Percentiles rank a stretch among this genome's conserved stretches.
Conservation (phyloP, 2,329 filamentous ascomycete genomes). For the Helicocarpus griseus region DNA sequence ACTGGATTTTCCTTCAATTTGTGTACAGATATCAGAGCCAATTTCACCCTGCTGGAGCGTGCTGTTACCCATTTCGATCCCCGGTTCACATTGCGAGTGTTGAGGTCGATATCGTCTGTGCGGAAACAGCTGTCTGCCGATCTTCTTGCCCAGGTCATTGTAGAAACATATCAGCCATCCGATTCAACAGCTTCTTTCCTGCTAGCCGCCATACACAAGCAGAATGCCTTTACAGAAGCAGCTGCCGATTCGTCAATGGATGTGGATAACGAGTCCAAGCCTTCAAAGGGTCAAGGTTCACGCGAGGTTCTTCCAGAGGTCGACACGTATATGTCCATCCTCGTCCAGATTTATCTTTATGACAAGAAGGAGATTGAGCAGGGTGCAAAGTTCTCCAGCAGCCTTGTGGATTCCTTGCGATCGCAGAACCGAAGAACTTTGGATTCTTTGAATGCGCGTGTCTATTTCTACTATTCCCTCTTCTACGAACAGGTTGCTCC, state of each 20-base stretch:
- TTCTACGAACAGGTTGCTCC: constrained; percentile 89
- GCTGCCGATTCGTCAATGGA: constrained; percentile 59
- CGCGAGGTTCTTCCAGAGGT: constrained; percentile 80
- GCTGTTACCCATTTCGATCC: constrained; percentile 90
- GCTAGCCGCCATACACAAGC: constrained; percentile 58
- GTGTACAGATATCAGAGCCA: constrained; percentile 77
- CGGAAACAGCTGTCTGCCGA: constrained; percentile 82
- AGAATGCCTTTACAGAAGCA: constrained; percentile 53
- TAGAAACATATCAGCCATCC: constrained; percentile 65
- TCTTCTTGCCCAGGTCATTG: constrained; percentile 69
- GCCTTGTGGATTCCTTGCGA: constrained; percentile 75
- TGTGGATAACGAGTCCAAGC: constrained; percentile 53
- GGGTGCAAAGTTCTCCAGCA: constrained; percentile 74
- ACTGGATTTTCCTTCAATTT: constrained; percentile 1
- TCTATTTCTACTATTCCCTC: constrained; percentile 95
- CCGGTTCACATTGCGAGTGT: constrained; percentile 84
- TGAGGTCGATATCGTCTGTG: constrained; percentile 90
- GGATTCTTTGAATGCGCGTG: constrained; percentile 86
- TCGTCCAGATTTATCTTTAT: constrained; percentile 78
- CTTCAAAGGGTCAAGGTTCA: constrained; percentile 53
- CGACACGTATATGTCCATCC: constrained; percentile 78
- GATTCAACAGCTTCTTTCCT: constrained; percentile 60
- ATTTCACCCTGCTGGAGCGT: constrained; percentile 82
- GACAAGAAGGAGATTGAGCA: constrained; percentile 73
- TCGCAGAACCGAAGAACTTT: constrained; percentile 85